A percentile compares a stretch with the other conserved stretches of the same genome.
These are phyloP conservation scores for Acanthamoeba healyi DNA, from an alignment of 208 protist genomes.

Conservation along the genomic window DNA sequence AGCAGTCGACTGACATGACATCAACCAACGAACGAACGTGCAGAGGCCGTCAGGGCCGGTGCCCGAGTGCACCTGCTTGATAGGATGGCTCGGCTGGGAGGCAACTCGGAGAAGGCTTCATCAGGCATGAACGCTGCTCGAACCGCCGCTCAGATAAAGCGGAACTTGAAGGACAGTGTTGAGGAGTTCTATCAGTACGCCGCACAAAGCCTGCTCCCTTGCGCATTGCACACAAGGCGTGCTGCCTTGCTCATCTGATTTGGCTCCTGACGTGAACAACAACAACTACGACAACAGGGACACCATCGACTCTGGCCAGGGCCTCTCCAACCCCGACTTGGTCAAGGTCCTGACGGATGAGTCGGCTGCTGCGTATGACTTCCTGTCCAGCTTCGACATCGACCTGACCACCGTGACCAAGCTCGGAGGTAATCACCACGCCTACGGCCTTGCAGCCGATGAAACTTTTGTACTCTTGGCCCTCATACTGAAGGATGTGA, in stretches of 20 bases:
- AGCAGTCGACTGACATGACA: not conserved
- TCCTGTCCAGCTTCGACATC: slow-evolving; percentile 92
- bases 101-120: slow-evolving; percentile 97
- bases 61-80: slow-evolving; percentile 94
- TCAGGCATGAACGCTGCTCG: slow-evolving; percentile 96
- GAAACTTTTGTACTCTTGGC: not conserved
- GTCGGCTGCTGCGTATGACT: slow-evolving; percentile 91
- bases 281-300: slow-evolving; percentile 2
- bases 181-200: slow-evolving; percentile 84
- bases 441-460: no score
- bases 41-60: slow-evolving; percentile 84
- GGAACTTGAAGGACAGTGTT: slow-evolving; percentile 90
- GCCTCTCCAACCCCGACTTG: slow-evolving; percentile 85
- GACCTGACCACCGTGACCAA: slow-evolving; percentile 93
- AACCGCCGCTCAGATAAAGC: slow-evolving; percentile 92
- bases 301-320: slow-evolving; percentile 60
- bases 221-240: not conserved
- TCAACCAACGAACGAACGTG: no score
- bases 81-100: slow-evolving; percentile 93
- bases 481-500: not conserved
- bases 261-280: no score
- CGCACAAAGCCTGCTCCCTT: not conserved
- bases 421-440: slow-evolving; percentile 94
- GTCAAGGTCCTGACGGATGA: slow-evolving; percentile 93
- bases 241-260: no score